These are phyloP conservation scores for Dothistroma pini DNA, from an alignment of 2,329 filamentous ascomycete species.

Conservation along the genomic window DNA sequence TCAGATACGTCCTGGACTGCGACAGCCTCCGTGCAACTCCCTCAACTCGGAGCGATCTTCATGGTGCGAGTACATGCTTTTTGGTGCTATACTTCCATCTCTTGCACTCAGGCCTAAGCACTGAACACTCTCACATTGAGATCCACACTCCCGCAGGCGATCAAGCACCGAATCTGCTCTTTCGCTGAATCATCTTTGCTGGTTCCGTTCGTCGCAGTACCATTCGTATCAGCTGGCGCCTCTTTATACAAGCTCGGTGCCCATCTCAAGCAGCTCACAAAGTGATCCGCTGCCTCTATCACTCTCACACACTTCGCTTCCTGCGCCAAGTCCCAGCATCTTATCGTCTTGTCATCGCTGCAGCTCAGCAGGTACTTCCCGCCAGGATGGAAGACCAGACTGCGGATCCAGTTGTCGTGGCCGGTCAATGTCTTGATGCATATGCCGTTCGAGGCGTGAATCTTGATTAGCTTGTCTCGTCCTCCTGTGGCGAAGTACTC, in stretches of 20 bases:
- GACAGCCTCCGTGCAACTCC: too few species aligned
- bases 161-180: constrained; percentile 73
- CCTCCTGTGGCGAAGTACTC: constrained; percentile 89
- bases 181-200: constrained; percentile 20
- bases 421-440: constrained; percentile 79
- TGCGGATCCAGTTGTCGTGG: constrained; percentile 93
- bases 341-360: constrained; percentile 83
- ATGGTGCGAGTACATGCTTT: background rate
- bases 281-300: constrained; percentile 70
- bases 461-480: constrained; percentile 82
- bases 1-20: too few species aligned
- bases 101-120: constrained; percentile 28
- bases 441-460: constrained; percentile 84
- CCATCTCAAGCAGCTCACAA: constrained; percentile 84
- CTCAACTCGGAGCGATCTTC: background rate
- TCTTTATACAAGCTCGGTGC: constrained; percentile 72
- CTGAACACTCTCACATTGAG: constrained; percentile 76
- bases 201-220: constrained; percentile 42
- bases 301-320: constrained; percentile 87
- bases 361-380: constrained; percentile 86
- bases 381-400: constrained; percentile 81
- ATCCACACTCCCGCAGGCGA: constrained; percentile 85
- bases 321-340: constrained; percentile 91
- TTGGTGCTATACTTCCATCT: background rate
- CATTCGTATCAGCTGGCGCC: constrained; percentile 38